Conservation (phyloP, 768 basidiomycete genomes). For the Boletales sp. region DNA sequence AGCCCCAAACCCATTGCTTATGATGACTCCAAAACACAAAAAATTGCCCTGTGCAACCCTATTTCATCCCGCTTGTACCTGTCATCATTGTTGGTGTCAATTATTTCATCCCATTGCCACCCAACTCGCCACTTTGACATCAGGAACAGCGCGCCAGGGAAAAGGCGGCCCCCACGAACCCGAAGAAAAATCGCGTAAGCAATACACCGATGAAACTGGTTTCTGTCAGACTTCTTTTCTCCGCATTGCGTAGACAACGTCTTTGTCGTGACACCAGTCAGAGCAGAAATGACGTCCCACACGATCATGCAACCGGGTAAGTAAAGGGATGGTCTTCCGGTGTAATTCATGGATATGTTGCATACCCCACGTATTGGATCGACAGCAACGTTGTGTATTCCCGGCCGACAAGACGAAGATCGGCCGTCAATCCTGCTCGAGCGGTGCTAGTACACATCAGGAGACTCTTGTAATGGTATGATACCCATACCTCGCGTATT, state of each 20-base stretch:
- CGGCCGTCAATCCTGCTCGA: slow-evolving; percentile 62
- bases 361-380: slow-evolving; percentile 63
- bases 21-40: slow-evolving; percentile 45
- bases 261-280: slow-evolving; percentile 39
- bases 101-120: slow-evolving; percentile 25
- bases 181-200: slow-evolving; percentile 50
- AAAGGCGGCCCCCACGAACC: slow-evolving; percentile 51
- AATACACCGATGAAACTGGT: slow-evolving; percentile 40
- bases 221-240: neutral
- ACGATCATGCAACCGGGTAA: slow-evolving; percentile 63
- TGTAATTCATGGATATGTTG: slow-evolving; percentile 66
- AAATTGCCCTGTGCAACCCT: slow-evolving; percentile 39
- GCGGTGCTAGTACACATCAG: slow-evolving; percentile 48
- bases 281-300: slow-evolving; percentile 60
- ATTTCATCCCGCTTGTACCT: slow-evolving; percentile 47
- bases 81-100: slow-evolving; percentile 13
- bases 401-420: slow-evolving; percentile 55
- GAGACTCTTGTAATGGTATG: neutral
- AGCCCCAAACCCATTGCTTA: slow-evolving; percentile 55
- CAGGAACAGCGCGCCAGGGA: slow-evolving; percentile 42
- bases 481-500: slow-evolving; percentile 53
- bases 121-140: slow-evolving; percentile 32
- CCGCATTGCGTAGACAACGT: slow-evolving; percentile 3
- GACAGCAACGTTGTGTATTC: slow-evolving; percentile 68
- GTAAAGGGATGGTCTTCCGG: slow-evolving; percentile 65